Percentiles rank a stretch among this genome's conserved stretches.
These are phyloP conservation scores for Nothophytophthora sp. DNA, from an alignment of 352 stramenopile genomes.

Conservation along the genomic window DNA sequence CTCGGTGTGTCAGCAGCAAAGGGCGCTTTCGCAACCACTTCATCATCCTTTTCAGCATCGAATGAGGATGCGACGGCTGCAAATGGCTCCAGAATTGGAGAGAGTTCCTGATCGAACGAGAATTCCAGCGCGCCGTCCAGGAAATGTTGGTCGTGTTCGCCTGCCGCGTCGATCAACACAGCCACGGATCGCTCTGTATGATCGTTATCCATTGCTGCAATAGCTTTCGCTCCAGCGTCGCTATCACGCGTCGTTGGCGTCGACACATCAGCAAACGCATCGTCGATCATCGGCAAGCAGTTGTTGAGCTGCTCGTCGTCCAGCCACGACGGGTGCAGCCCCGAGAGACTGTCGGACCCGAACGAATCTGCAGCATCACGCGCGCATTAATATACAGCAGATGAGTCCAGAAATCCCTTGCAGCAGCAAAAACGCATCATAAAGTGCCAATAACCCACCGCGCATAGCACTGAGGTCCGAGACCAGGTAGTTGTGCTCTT, in stretches of 20 bases:
- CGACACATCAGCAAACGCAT: conserved; percentile 28
- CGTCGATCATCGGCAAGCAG: conserved; percentile 28
- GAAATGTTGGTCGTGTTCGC: conserved; percentile 25
- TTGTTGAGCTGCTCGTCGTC: conserved; percentile 54
- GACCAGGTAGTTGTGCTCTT: conserved; percentile 25
- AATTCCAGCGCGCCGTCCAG: conserved; percentile 33
- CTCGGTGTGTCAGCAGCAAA: conserved; percentile 20
- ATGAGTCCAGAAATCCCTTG: background rate
- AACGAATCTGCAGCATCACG: conserved; percentile 29
- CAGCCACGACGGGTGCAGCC: conserved; percentile 36
- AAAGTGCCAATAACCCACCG: conserved; percentile 12
- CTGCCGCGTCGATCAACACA: conserved; percentile 34
- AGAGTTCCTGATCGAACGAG: conserved; percentile 46
- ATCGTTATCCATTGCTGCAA: conserved; percentile 26
- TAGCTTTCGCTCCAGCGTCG: conserved; percentile 6
- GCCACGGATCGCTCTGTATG: conserved; percentile 37
- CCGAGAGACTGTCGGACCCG: conserved; percentile 29
- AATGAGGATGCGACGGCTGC: conserved; percentile 12
- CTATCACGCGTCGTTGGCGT: conserved; percentile 25
- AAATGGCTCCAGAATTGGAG: conserved; percentile 56
- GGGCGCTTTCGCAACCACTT: background rate
- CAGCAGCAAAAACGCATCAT: background rate
- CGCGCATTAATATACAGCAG: too few species aligned
- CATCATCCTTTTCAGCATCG: background rate
- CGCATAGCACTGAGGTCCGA: conserved; percentile 10